Evolutionary conservation across 768 basidiomycete species (phyloP).

Genomic region (Xerocomus brunneocitrinus): DNA sequence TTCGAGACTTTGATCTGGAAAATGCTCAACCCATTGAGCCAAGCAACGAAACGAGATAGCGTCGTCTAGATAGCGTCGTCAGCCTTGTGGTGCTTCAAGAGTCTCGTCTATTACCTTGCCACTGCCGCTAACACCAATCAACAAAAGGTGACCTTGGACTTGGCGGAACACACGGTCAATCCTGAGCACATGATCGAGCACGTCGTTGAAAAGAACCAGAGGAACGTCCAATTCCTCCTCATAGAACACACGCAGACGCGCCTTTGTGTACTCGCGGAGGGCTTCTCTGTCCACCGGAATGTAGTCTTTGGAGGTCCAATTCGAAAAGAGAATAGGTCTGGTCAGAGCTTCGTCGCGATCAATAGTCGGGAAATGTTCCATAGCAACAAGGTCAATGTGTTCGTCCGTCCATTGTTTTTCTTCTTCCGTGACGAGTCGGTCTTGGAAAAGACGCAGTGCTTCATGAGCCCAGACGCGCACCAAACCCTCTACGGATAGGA

Average conservation of each 20-base stretch:
- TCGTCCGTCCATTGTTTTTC: conserved; percentile 96
- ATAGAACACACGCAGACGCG: conserved; percentile 95
- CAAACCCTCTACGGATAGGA: conserved; percentile 89
- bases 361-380: conserved; percentile 92
- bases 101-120: conserved; percentile 70
- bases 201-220: conserved; percentile 97
- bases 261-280: conserved; percentile 94
- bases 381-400: conserved; percentile 75
- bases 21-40: conserved; percentile 99
- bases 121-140: conserved; percentile 97
- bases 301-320: conserved; percentile 98
- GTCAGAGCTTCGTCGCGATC: conserved; percentile 78
- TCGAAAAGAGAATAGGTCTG: conserved; percentile 94
- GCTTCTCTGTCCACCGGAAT: conserved; percentile 91
- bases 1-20: conserved; percentile 99
- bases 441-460: conserved; percentile 94
- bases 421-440: conserved; percentile 89
- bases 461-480: conserved; percentile 99
- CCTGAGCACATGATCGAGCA: conserved; percentile 94
- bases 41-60: conserved; percentile 95
- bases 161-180: conserved; percentile 99
- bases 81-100: conserved; percentile 7
- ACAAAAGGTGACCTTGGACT: conserved; percentile 90
- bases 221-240: conserved; percentile 98
- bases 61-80: conserved; percentile 64